phyloP scores from a whole-genome alignment of 202 grass and related monocot genomes.

The Cymbopogon flexuosus region DNA sequence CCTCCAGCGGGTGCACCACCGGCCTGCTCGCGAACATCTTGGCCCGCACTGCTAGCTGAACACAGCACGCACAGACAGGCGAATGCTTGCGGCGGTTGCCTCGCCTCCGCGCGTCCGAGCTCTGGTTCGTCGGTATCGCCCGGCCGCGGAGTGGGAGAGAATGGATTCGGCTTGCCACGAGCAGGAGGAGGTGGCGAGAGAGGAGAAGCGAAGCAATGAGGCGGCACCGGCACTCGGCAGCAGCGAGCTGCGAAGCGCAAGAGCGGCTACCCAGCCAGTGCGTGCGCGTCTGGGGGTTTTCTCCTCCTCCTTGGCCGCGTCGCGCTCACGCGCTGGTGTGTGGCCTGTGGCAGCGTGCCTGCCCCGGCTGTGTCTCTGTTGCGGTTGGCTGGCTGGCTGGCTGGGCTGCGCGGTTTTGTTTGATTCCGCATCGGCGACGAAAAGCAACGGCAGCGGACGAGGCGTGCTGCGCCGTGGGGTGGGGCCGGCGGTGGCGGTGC shows the following conservation, averaged over 20 bases:
- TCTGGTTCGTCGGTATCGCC: neutral
- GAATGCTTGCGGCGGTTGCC: neutral
- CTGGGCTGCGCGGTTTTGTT: neutral
- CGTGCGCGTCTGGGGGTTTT: neutral
- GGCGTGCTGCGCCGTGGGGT: slow-evolving; percentile 10
- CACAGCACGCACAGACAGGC: neutral
- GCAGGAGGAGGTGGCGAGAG: neutral
- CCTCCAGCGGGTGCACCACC: slow-evolving; percentile 90
- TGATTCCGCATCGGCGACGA: neutral
- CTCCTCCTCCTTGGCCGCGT: neutral
- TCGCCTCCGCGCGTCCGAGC: neutral
- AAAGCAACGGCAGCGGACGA: slow-evolving; percentile 2
- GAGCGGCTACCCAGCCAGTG: neutral
- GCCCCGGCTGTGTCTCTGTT: neutral
- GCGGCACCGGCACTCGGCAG: neutral
- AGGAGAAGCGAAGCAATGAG: neutral
- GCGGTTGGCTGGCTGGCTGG: neutral
- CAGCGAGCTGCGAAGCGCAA: neutral
- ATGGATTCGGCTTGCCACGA: too few species aligned
- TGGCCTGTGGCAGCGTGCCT: too few species aligned
- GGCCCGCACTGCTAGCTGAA: neutral
- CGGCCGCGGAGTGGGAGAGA: neutral
- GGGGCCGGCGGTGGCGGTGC: neutral
- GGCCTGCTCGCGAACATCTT: slow-evolving; percentile 83
- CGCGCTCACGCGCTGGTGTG: neutral